These are phyloP conservation scores for Isatis tinctoria DNA, from an alignment of 345 rosid genomes.

Conservation along the genomic window DNA sequence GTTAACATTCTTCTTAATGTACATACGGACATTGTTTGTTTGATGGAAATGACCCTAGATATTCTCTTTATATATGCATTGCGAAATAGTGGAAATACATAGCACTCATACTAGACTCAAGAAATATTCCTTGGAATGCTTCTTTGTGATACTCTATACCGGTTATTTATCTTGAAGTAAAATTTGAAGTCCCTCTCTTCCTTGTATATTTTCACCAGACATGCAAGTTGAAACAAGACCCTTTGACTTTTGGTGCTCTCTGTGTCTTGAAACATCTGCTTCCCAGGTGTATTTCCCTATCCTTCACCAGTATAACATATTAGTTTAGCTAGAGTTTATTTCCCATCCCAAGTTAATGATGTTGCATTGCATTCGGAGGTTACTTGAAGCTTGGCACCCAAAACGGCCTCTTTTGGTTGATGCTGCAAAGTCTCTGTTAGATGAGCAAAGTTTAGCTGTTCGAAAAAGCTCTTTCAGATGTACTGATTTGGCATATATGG, in stretches of 20 bases:
- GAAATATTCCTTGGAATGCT: slow-evolving; percentile 1
- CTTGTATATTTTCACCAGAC: slow-evolving; percentile 45
- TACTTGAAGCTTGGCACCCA: slow-evolving; percentile 86
- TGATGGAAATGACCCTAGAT: slow-evolving; percentile 5
- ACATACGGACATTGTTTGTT: slow-evolving; percentile 39
- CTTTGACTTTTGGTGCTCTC: slow-evolving; percentile 80
- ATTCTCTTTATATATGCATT: slow-evolving; percentile 4
- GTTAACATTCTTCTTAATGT: slow-evolving; percentile 83
- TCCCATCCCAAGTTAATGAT: slow-evolving; percentile 26
- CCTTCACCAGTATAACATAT: slow-evolving; percentile 3
- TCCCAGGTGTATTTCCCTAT: slow-evolving; percentile 63
- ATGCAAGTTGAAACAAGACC: slow-evolving; percentile 90
- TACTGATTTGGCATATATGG: slow-evolving; percentile 13
- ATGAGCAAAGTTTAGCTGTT: slow-evolving; percentile 79
- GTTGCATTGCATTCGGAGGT: slow-evolving; percentile 45
- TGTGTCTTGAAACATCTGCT: slow-evolving; percentile 87
- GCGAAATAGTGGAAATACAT: background rate
- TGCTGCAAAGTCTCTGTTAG: slow-evolving; percentile 71
- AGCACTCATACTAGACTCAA: slow-evolving; percentile 14
- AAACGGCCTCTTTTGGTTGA: slow-evolving; percentile 81
- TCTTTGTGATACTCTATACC: background rate
- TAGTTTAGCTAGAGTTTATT: slow-evolving; percentile 16
- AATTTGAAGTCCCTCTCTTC: background rate
- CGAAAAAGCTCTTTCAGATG: slow-evolving; percentile 91
- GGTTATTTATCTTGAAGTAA: background rate